Percentiles rank a stretch among this genome's conserved stretches.
Conservation (phyloP, 257 asterid species). For the Ocimum tenuiflorum region DNA sequence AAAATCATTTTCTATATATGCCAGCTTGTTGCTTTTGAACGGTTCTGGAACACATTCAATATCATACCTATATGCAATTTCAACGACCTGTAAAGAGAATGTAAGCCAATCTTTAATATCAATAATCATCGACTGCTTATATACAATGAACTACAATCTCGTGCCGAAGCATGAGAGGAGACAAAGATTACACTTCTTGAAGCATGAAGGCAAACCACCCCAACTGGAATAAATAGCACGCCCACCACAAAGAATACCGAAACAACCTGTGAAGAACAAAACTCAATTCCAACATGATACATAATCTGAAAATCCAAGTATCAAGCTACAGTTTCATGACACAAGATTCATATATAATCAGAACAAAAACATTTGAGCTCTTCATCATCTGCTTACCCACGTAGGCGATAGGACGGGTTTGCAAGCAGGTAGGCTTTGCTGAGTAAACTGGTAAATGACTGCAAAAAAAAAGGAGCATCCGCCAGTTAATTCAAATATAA, state of each 20-base stretch:
- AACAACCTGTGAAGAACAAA: slow-evolving; percentile 46
- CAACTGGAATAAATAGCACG: slow-evolving; percentile 51
- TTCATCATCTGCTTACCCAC: slow-evolving; percentile 39
- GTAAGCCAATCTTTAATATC: slow-evolving; percentile 3
- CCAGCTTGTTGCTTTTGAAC: slow-evolving; percentile 46
- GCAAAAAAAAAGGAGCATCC: slow-evolving; percentile 22
- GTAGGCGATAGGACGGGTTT: slow-evolving; percentile 67
- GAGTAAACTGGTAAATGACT: slow-evolving; percentile 63
- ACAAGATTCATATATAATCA: neutral
- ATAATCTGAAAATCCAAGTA: neutral
- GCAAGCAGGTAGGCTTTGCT: slow-evolving; percentile 75
- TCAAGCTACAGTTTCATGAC: neutral
- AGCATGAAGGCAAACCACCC: slow-evolving; percentile 55
- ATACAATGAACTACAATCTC: neutral
- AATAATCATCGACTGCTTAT: neutral
- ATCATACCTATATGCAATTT: slow-evolving; percentile 63
- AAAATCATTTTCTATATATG: slow-evolving; percentile 47
- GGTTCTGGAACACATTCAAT: slow-evolving; percentile 54
- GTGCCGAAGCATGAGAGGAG: neutral
- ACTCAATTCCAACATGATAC: neutral
- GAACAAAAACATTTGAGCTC: neutral
- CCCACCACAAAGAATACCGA: slow-evolving; percentile 54
- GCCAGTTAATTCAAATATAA: neutral
- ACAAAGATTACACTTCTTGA: slow-evolving; percentile 46
- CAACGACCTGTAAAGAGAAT: slow-evolving; percentile 47